Percentiles rank a stretch among this genome's conserved stretches.
These are phyloP conservation scores for Spergularia bocconei DNA, from an alignment of 148 eudicot species.

Conservation along the genomic window DNA sequence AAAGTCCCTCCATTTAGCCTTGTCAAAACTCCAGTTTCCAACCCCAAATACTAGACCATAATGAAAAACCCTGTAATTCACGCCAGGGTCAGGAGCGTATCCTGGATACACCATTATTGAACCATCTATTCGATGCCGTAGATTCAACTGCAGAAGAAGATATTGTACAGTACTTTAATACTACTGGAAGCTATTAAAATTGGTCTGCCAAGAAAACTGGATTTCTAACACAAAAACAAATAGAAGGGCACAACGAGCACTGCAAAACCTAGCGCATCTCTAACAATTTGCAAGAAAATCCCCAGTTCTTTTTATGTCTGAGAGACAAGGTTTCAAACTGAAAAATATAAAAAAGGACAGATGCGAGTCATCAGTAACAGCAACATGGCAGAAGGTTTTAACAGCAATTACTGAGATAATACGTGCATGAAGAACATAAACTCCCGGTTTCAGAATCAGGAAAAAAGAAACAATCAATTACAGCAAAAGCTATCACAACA, in stretches of 20 bases:
- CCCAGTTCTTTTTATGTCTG: too few relatives aligned
- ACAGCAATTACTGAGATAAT: background rate
- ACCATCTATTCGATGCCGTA: slow-evolving; percentile 65
- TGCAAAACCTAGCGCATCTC: background rate
- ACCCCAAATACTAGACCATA: slow-evolving; percentile 68
- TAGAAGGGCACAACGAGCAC: background rate
- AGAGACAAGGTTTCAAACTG: too few relatives aligned
- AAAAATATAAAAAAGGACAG: too few relatives aligned
- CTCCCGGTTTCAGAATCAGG: too few relatives aligned
- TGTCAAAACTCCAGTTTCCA: slow-evolving; percentile 92
- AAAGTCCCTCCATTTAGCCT: slow-evolving; percentile 69
- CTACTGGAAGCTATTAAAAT: slow-evolving; percentile 1
- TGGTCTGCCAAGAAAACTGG: background rate
- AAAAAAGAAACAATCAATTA: too few relatives aligned
- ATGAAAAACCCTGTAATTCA: slow-evolving; percentile 74
- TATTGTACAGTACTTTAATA: background rate
- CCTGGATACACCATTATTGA: slow-evolving; percentile 87
- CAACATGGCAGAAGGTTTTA: background rate
- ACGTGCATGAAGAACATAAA: background rate
- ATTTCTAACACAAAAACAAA: background rate
- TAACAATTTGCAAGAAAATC: too few relatives aligned
- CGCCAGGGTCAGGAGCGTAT: slow-evolving; percentile 55
- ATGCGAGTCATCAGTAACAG: background rate
- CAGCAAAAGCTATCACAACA: too few relatives aligned
- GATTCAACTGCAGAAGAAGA: slow-evolving; percentile 57